Percentiles rank a stretch among this genome's conserved stretches.
Conservation (phyloP, 1,284 basidiomycete species). For the Fomitopsis pinicola region DNA sequence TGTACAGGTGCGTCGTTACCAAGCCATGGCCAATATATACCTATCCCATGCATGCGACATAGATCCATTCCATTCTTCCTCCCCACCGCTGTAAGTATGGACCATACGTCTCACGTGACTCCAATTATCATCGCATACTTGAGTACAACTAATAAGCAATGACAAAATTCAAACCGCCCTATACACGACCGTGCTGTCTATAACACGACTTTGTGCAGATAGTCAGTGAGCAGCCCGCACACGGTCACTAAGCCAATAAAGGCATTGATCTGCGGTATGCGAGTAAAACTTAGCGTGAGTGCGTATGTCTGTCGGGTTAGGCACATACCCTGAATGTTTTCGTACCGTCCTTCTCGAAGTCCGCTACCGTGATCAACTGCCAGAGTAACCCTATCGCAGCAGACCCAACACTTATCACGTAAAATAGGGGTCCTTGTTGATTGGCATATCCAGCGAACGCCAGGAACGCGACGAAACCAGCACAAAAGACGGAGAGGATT, state of each 20-base stretch:
- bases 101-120: too few species aligned
- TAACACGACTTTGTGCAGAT: background rate
- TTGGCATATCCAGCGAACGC: conserved; percentile 30
- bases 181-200: too few species aligned
- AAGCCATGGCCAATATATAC: too few species aligned
- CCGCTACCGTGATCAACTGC: conserved; percentile 34
- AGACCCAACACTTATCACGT: conserved; percentile 35
- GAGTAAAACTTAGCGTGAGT: too few species aligned
- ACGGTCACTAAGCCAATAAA: background rate
- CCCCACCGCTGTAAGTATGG: too few species aligned
- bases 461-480: conserved; percentile 34
- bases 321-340: conserved; percentile 2
- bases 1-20: background rate
- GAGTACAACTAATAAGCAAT: background rate
- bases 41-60: too few species aligned
- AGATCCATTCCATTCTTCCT: too few species aligned
- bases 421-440: conserved; percentile 36
- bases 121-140: too few species aligned
- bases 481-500: conserved; percentile 41
- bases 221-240: conserved; percentile 5
- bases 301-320: too few species aligned
- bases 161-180: too few species aligned
- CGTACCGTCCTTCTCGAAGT: background rate
- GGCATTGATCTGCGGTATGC: too few species aligned
- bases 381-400: conserved; percentile 38